phyloP scores from a whole-genome alignment of 1,139 yeast genomes.

The Hansenula lynferdii region DNA sequence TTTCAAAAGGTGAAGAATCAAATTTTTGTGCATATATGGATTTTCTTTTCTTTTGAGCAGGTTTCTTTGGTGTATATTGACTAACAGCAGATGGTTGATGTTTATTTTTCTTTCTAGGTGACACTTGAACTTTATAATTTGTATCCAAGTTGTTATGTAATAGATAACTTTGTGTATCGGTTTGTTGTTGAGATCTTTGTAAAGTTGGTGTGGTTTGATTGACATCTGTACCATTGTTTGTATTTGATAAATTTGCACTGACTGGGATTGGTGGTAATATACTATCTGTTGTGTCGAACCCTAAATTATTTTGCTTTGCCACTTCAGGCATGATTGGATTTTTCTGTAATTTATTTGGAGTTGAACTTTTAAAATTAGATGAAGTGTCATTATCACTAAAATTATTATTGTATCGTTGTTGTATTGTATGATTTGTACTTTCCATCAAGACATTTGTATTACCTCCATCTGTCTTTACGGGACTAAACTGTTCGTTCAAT shows the following conservation, averaged over 20 bases:
- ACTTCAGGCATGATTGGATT: constrained; percentile 24
- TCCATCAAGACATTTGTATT: constrained; percentile 14
- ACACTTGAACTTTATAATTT: constrained; percentile 29
- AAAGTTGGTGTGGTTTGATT: constrained; percentile 22
- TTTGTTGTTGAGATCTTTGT: constrained; percentile 22
- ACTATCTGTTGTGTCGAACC: constrained; percentile 22
- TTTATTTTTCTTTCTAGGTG: constrained; percentile 23
- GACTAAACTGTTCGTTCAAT: constrained; percentile 22
- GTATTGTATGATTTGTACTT: constrained; percentile 15
- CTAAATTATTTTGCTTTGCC: constrained; percentile 8
- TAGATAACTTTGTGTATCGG: constrained; percentile 13
- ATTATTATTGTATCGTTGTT: constrained; percentile 12
- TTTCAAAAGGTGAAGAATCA: constrained; percentile 46
- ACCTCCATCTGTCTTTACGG: constrained; percentile 15
- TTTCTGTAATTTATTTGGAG: constrained; percentile 6
- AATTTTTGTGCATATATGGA: constrained; percentile 40
- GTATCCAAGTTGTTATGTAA: constrained; percentile 29
- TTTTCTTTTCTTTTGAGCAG: constrained; percentile 26
- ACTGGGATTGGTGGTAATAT: constrained; percentile 21
- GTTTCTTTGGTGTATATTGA: constrained; percentile 20
- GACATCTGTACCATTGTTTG: constrained; percentile 19
- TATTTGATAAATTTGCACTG: constrained; percentile 18
- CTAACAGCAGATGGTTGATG: constrained; percentile 20
- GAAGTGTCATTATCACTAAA: too few species aligned
- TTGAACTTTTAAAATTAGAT: constrained; percentile 1